A percentile compares a stretch with the other conserved stretches of the same genome.
Evolutionary conservation across 306 rosid genomes (phyloP).

Genomic region (Quercus dentata): DNA sequence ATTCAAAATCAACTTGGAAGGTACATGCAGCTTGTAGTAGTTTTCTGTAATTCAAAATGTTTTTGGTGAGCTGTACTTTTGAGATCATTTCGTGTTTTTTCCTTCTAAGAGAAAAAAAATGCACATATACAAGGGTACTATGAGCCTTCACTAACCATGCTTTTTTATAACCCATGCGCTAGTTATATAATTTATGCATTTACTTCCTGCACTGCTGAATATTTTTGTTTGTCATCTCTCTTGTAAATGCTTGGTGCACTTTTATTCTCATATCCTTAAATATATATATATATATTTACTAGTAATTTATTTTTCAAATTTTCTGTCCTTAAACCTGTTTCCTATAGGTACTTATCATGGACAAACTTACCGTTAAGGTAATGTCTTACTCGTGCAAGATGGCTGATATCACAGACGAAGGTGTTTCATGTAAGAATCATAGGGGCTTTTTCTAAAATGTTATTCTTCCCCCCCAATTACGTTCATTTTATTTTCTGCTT

Average conservation of each 20-base stretch:
- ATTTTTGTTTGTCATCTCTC: not conserved
- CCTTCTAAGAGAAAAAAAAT: not conserved
- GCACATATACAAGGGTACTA: not conserved
- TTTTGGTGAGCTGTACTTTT: not conserved
- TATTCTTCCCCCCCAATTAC: not conserved
- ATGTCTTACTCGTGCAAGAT: constrained; percentile 97
- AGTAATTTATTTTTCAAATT: constrained; percentile 7
- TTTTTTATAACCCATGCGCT: not conserved
- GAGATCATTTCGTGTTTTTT: not conserved
- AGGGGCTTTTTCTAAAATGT: not conserved
- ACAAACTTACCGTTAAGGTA: constrained; percentile 87
- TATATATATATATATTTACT: not conserved
- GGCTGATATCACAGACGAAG: constrained; percentile 97
- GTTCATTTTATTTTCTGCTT: constrained; percentile 12
- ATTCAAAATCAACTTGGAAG: constrained; percentile 95
- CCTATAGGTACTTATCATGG: constrained; percentile 87
- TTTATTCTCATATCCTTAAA: not conserved
- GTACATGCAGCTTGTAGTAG: constrained; percentile 31
- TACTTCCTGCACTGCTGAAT: not conserved
- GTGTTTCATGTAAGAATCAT: constrained; percentile 85
- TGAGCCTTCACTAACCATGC: not conserved
- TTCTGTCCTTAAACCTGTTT: constrained; percentile 25
- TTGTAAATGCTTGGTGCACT: not conserved
- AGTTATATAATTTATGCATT: not conserved
- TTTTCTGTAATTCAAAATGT: not conserved